These are phyloP conservation scores for Lignosus rhinocerotis DNA, from an alignment of 1,284 basidiomycete species.

Conservation along the genomic window DNA sequence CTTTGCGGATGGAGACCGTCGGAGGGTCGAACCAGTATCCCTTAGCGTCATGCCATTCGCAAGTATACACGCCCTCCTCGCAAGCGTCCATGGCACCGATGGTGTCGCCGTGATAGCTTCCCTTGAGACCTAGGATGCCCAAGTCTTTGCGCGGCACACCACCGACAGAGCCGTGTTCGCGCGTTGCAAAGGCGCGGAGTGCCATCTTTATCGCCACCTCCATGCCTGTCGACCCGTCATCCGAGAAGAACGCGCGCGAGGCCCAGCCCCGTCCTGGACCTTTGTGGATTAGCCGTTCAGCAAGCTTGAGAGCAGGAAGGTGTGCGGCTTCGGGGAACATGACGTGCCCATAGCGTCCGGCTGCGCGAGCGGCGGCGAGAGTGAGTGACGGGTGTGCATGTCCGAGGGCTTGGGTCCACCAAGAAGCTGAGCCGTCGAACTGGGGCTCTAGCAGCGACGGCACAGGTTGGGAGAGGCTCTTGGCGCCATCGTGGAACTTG, in stretches of 20 bases:
- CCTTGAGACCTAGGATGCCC: slow-evolving; percentile 86
- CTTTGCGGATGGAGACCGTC: slow-evolving; percentile 67
- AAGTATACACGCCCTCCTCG: slow-evolving; percentile 89
- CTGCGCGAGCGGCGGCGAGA: slow-evolving; percentile 85
- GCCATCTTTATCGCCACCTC: slow-evolving; percentile 98
- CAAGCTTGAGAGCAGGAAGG: slow-evolving; percentile 79
- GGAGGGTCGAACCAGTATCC: slow-evolving; percentile 96
- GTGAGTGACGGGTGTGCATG: slow-evolving; percentile 81
- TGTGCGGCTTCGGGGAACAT: slow-evolving; percentile 92
- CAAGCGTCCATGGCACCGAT: slow-evolving; percentile 98
- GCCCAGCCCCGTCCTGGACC: slow-evolving; percentile 92
- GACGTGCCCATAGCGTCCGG: slow-evolving; percentile 95
- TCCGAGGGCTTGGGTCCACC: slow-evolving; percentile 97
- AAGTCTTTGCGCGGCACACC: slow-evolving; percentile 54
- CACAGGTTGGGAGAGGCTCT: slow-evolving; percentile 7
- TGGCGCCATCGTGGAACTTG: slow-evolving; percentile 7
- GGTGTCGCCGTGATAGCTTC: slow-evolving; percentile 98
- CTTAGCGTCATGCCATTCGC: slow-evolving; percentile 94
- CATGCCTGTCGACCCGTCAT: slow-evolving; percentile 95
- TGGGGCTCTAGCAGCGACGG: slow-evolving; percentile 64
- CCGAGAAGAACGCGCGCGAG: slow-evolving; percentile 87
- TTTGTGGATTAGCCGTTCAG: slow-evolving; percentile 65
- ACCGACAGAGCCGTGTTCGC: slow-evolving; percentile 40
- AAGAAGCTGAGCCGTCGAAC: slow-evolving; percentile 92
- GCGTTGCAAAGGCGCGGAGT: slow-evolving; percentile 66